Evolutionary conservation across 805 yeast genomes (phyloP), one percentile per base, ranked within the genome.

Genomic region (Clavispora asparagi): DNA sequence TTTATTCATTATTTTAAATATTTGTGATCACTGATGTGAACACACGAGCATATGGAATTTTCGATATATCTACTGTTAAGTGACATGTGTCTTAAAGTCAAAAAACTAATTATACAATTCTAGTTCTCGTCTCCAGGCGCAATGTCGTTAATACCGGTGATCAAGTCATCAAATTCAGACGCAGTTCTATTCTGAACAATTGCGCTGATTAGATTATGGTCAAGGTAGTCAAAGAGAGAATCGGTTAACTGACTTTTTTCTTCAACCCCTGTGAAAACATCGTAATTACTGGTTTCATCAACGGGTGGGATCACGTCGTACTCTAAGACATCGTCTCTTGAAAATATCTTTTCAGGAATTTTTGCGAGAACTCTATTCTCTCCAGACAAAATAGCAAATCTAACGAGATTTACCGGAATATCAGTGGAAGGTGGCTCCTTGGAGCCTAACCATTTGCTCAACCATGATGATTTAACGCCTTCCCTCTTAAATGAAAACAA

Each of bases 301-400:
- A 55, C 54, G 1, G 95, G 94, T 1, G 95, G 91, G 19, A 86
- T 60, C 2, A 84, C 76, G 61, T 86, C 95, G 58, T 77, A 86
- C 53, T 86, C 95, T 57, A 70, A 80, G 13, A 82, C 73, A 45
- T 83, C 84, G 45, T 82, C 73, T 25, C 76, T 60, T 1, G 76
- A 74, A 86, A 89, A 86, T 23, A 84, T 71, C 2, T 63, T 54
- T 25, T 71, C 57, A 0, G 95, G 95, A 23, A 85, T 70, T 52
- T 78, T 77, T 1, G 87, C 87, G 85, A 86, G 81, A 1, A 83
- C 74, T 37, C 79, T 75, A 23, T 79, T 80, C 60, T 85, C 94
- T 14, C 85, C 87, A 0, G 90, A 82, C 37, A 86, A 63, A 29
- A 86, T 73, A 2, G 82, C 83, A 62, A 85, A 84, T 46, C 95